Conservation (phyloP, 2,329 filamentous ascomycete species). For the Thelonectria blattea region DNA sequence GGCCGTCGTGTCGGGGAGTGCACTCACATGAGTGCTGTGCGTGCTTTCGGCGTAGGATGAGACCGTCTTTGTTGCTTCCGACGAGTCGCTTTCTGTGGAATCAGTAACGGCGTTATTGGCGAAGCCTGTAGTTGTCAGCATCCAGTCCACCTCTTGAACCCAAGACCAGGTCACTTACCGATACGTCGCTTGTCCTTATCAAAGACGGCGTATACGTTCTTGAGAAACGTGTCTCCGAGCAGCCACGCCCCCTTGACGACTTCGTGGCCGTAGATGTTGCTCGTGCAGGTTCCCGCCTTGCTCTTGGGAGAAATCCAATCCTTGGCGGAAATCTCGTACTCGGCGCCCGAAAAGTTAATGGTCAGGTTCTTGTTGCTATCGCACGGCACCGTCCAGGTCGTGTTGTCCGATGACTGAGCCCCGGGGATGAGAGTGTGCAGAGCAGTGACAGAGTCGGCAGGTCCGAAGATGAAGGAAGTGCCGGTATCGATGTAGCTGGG, state of each 20-base stretch:
- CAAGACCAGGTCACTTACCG: constrained; percentile 51
- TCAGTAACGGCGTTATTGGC: constrained; percentile 27
- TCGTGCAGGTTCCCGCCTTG: constrained; percentile 61
- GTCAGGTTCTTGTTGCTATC: constrained; percentile 65
- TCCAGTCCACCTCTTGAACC: neutral
- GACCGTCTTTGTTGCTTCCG: constrained; percentile 19
- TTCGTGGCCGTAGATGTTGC: constrained; percentile 76
- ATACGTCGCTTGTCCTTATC: constrained; percentile 73
- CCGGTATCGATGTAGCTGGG: constrained; percentile 83
- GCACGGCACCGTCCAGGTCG: constrained; percentile 77
- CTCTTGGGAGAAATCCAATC: constrained; percentile 70
- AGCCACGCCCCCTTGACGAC: constrained; percentile 75
- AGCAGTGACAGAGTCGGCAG: constrained; percentile 66
- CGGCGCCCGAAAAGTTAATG: constrained; percentile 71
- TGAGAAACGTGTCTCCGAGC: constrained; percentile 84
- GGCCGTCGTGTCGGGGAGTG: constrained; percentile 22
- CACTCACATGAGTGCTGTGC: constrained; percentile 25
- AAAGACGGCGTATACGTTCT: constrained; percentile 88
- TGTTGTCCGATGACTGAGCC: constrained; percentile 60
- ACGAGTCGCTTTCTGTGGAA: constrained; percentile 9
- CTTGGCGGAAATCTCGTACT: constrained; percentile 69
- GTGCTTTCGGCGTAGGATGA: constrained; percentile 11
- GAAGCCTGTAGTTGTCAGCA: constrained; percentile 33
- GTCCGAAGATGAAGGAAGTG: constrained; percentile 79
- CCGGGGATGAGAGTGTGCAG: constrained; percentile 73